phyloP scores from a whole-genome alignment of 1,284 basidiomycete genomes.

The Erythrobasidium hasegawianum region DNA sequence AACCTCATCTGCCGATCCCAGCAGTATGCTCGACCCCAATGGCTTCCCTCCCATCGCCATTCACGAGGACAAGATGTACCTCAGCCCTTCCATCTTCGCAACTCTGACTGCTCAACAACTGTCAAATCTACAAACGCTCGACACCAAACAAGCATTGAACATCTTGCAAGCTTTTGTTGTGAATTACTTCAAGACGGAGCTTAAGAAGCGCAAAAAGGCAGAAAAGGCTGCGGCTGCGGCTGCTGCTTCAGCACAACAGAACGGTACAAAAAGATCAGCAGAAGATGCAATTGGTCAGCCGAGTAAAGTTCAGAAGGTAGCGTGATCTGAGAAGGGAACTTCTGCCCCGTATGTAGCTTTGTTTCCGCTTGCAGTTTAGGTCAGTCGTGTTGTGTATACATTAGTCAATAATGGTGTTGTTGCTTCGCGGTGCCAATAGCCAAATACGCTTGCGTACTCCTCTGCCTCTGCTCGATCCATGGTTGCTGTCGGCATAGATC shows the following conservation, averaged over 20 bases:
- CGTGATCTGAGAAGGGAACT: background rate
- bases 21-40: conserved; percentile 43
- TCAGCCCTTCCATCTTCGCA: conserved; percentile 78
- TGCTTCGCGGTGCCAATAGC: too few relatives aligned
- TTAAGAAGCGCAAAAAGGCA: conserved; percentile 46
- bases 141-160: conserved; percentile 74
- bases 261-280: conserved; percentile 21
- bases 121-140: conserved; percentile 69
- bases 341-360: background rate
- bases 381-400: too few relatives aligned
- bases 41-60: conserved; percentile 66
- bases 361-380: too few relatives aligned
- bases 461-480: too few relatives aligned
- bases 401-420: too few relatives aligned
- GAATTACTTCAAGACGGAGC: conserved; percentile 74
- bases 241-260: background rate
- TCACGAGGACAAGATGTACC: conserved; percentile 75
- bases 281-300: conserved; percentile 3
- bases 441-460: too few relatives aligned
- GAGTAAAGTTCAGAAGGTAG: conserved; percentile 22
- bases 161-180: conserved; percentile 80
- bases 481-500: too few relatives aligned
- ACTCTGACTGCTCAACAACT: conserved; percentile 70
- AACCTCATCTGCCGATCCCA: conserved; percentile 45
- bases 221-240: conserved; percentile 34